phyloP scores from a whole-genome alignment of 345 rosid genomes.

The Gossypioides kirkii region DNA sequence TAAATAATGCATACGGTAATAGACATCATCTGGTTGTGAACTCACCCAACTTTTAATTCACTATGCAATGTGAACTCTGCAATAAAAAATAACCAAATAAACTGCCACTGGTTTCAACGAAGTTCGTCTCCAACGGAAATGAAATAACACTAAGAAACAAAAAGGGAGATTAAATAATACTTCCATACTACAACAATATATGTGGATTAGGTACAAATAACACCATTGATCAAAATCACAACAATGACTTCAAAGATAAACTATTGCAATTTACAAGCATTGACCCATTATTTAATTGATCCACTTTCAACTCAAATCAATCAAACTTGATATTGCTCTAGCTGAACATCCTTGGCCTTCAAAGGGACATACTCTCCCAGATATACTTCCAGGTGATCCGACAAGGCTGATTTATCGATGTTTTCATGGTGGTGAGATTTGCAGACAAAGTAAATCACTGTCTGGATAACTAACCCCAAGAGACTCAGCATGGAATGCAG shows the following conservation, averaged over 20 bases:
- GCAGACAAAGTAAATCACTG: not conserved
- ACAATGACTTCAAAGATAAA: not conserved
- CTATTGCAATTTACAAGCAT: not conserved
- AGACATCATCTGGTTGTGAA: no score
- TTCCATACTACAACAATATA: not conserved
- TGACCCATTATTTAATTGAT: not conserved
- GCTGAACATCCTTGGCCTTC: slow-evolving; percentile 45
- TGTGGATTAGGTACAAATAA: not conserved
- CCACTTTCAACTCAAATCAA: not conserved
- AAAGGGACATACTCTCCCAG: slow-evolving; percentile 49
- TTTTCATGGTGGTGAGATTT: not conserved
- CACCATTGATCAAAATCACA: not conserved
- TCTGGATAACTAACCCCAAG: not conserved
- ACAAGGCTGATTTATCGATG: not conserved
- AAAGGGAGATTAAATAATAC: not conserved
- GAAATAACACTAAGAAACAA: no score
- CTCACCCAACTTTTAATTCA: no score
- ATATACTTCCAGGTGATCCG: slow-evolving; percentile 32
- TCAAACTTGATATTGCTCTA: slow-evolving; percentile 6
- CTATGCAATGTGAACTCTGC: not conserved
- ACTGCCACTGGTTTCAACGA: not conserved
- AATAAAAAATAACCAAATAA: not conserved
- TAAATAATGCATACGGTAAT: no score
- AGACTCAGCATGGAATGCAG: not conserved
- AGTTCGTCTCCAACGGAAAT: not conserved